These are phyloP conservation scores for Coleophoma cylindrospora DNA, from an alignment of 2,329 filamentous ascomycete species.

Conservation along the genomic window DNA sequence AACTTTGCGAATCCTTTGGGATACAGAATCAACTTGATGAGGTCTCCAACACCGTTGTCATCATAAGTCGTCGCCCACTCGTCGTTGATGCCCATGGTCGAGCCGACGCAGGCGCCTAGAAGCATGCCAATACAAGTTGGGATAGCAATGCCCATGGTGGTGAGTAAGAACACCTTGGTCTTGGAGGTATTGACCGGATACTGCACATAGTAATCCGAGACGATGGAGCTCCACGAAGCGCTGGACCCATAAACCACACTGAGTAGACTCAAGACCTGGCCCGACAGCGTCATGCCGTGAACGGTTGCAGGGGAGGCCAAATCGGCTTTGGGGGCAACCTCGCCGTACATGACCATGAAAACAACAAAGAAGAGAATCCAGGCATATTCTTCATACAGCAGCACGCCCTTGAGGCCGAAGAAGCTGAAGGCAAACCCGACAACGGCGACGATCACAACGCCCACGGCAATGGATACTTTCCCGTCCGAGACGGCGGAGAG, in stretches of 20 bases:
- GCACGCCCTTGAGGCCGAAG: slow-evolving; percentile 19
- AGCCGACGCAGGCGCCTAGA: slow-evolving; percentile 37
- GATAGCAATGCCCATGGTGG: slow-evolving; percentile 8
- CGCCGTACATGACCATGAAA: slow-evolving; percentile 44
- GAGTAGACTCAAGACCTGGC: slow-evolving; percentile 35
- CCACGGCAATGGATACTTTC: slow-evolving; percentile 10
- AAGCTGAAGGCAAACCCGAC: slow-evolving; percentile 19
- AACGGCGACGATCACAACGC: slow-evolving; percentile 14
- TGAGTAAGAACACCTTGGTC: slow-evolving; percentile 7
- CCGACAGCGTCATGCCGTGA: slow-evolving; percentile 31
- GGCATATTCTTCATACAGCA: slow-evolving; percentile 16
- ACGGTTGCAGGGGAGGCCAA: slow-evolving; percentile 28
- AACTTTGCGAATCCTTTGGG: slow-evolving; percentile 41
- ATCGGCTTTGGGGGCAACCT: slow-evolving; percentile 36
- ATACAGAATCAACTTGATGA: slow-evolving; percentile 39
- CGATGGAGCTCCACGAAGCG: slow-evolving; percentile 43
- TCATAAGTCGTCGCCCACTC: slow-evolving; percentile 35
- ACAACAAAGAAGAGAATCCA: slow-evolving; percentile 35
- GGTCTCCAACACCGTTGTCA: slow-evolving; percentile 34
- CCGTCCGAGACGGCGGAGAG: slow-evolving; percentile 16
- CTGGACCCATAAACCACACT: slow-evolving; percentile 42
- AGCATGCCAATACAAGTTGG: slow-evolving; percentile 42
- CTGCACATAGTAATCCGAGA: slow-evolving; percentile 40
- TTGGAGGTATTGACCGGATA: slow-evolving; percentile 38
- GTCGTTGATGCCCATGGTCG: slow-evolving; percentile 33